Conservation (phyloP, 192 early-diverging fungal genomes). For the Coemansia sp. region DNA sequence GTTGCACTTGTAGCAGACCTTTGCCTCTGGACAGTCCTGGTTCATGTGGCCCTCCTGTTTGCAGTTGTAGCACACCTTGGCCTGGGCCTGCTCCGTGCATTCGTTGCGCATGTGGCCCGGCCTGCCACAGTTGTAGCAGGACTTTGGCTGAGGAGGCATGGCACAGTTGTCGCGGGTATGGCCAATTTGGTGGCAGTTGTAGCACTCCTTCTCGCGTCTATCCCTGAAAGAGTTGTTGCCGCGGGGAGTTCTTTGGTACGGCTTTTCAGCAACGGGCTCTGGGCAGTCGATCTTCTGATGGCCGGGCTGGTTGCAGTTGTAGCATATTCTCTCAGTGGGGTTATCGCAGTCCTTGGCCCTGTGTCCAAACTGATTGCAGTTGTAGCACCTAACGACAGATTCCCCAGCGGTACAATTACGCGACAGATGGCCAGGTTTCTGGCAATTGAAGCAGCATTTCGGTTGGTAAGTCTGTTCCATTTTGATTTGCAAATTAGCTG, state of each 20-base stretch:
- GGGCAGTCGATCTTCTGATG: slow-evolving; percentile 56
- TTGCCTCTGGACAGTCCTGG: slow-evolving; percentile 44
- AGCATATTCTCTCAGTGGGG: slow-evolving; percentile 31
- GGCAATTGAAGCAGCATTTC: slow-evolving; percentile 60
- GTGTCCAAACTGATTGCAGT: slow-evolving; percentile 56
- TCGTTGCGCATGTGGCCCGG: slow-evolving; percentile 49
- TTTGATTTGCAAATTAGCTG: neutral
- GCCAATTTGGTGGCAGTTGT: slow-evolving; percentile 57
- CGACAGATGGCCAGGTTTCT: slow-evolving; percentile 51
- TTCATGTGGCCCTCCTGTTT: slow-evolving; percentile 48
- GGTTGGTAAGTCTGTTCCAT: neutral
- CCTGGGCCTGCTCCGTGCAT: slow-evolving; percentile 40
- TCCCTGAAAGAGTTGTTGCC: slow-evolving; percentile 11
- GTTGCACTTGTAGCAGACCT: slow-evolving; percentile 51
- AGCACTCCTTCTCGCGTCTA: slow-evolving; percentile 20
- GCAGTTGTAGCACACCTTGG: slow-evolving; percentile 60
- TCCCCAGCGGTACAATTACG: slow-evolving; percentile 52
- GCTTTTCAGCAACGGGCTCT: slow-evolving; percentile 12
- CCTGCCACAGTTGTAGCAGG: slow-evolving; percentile 56
- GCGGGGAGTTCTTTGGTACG: slow-evolving; percentile 5
- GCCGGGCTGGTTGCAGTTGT: slow-evolving; percentile 53
- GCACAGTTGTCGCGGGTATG: slow-evolving; percentile 50
- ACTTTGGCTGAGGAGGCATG: slow-evolving; percentile 22
- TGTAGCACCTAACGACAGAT: slow-evolving; percentile 55
- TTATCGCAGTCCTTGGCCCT: slow-evolving; percentile 14